Percentiles rank a stretch among this genome's conserved stretches.
phyloP scores from a whole-genome alignment of 805 yeast species.

The Yamadazyma takamatsuzukensis region DNA sequence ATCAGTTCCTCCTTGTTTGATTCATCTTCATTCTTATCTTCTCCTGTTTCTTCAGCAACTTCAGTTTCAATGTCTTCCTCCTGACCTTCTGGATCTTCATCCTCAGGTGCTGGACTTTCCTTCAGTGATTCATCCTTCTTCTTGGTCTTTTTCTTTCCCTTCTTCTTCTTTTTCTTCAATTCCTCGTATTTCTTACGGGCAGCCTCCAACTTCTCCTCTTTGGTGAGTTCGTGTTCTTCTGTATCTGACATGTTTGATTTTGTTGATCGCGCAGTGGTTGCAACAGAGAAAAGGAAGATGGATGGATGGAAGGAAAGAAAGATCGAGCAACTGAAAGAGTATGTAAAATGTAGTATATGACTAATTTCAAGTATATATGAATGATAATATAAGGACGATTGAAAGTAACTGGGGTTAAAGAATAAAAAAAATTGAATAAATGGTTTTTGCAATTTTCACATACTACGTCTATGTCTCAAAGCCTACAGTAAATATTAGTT shows the following conservation, averaged over 20 bases:
- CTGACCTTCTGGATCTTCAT: conserved; percentile 9
- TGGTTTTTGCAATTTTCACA: too few relatives aligned
- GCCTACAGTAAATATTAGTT: too few relatives aligned
- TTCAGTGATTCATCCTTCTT: conserved; percentile 4
- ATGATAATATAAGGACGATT: too few relatives aligned
- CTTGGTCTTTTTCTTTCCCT: conserved; percentile 20
- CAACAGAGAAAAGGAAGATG: too few relatives aligned
- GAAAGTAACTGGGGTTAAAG: too few relatives aligned
- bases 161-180: conserved; percentile 55
- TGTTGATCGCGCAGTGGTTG: too few relatives aligned
- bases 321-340: too few relatives aligned
- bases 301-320: too few relatives aligned
- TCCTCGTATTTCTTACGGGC: conserved; percentile 74
- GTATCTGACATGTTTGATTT: conserved; percentile 13
- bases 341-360: too few relatives aligned
- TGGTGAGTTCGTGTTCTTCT: conserved; percentile 26
- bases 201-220: conserved; percentile 65
- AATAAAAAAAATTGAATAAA: too few relatives aligned
- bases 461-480: too few relatives aligned
- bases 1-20: conserved; percentile 1
- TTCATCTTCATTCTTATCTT: conserved; percentile 2
- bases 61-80: conserved; percentile 6
- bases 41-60: conserved; percentile 1
- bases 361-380: too few relatives aligned
- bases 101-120: conserved; percentile 12